phyloP scores from a whole-genome alignment of 768 basidiomycete species.

The Boletus sp. region DNA sequence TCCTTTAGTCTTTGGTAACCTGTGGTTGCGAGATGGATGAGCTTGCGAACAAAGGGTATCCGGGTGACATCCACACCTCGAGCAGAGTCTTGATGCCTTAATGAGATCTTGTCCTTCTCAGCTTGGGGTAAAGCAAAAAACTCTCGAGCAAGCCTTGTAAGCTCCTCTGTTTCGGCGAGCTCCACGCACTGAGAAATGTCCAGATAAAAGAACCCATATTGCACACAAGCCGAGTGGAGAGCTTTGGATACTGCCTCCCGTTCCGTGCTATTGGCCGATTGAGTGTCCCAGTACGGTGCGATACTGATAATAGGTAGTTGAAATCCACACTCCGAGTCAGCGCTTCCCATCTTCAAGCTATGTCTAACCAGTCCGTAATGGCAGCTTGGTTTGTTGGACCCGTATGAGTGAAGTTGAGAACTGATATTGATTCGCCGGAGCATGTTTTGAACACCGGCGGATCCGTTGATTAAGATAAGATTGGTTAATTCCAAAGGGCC shows the following conservation, averaged over 20 bases:
- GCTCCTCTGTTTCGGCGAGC: constrained; percentile 57
- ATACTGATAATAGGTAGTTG: constrained; percentile 71
- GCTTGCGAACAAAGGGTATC: not conserved
- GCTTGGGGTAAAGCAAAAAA: constrained; percentile 73
- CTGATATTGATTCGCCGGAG: not conserved
- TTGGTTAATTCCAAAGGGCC: not conserved
- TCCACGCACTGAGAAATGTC: constrained; percentile 61
- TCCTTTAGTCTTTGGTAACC: constrained; percentile 80
- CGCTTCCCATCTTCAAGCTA: constrained; percentile 9
- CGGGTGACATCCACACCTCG: constrained; percentile 51
- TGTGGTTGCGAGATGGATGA: constrained; percentile 26
- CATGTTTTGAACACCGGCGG: not conserved
- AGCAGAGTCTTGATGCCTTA: constrained; percentile 68
- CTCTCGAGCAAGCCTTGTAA: constrained; percentile 57
- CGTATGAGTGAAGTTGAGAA: not conserved
- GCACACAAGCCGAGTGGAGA: constrained; percentile 68
- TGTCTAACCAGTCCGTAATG: not conserved
- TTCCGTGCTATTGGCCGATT: constrained; percentile 27
- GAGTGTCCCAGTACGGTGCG: constrained; percentile 52
- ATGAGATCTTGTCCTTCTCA: constrained; percentile 74
- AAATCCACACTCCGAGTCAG: constrained; percentile 7
- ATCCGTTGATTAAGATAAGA: constrained; percentile 21
- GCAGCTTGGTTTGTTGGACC: not conserved
- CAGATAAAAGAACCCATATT: constrained; percentile 90
- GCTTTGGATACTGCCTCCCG: constrained; percentile 49